Evolutionary conservation across 2,329 filamentous ascomycete species (phyloP), one percentile per base, ranked within the genome.

Genomic region (Cordyceps farinosa): DNA sequence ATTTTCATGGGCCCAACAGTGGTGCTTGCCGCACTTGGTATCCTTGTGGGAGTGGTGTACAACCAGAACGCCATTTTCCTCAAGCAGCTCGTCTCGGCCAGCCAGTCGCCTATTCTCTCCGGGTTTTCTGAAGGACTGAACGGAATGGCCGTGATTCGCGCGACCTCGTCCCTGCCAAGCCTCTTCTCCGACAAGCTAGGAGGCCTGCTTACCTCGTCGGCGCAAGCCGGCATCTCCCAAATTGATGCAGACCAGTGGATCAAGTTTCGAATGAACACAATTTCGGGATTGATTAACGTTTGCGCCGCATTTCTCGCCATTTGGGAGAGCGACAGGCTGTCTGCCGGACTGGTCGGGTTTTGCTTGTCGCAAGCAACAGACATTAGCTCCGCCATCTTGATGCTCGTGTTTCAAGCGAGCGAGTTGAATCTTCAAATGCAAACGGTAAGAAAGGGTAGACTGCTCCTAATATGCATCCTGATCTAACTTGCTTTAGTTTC

Each of bases 181-280:
- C 74, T 75, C 0, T 85, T 85, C 61, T 73, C 77, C 5, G 70
- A 77, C 29, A 76, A 82, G 38, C 70, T 86, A 15, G 82, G 82
- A 0, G 75, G 78, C 1, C 69, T 77, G 0, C 82, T 79, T 70
- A 77, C 79, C 13, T 76, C 77, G 3, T 74, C 81, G 0, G 73
- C 76, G 0, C 81, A 84, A 67, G 74, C 82, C 1, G 79, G 78
- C 53, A 83, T 78, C 65, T 40, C 61, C 3, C 61, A 63, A 34
- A 47, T 63, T 22, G 84, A 84, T 69, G 79, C 80, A 64, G 86
- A 86, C 68, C 79, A 83, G 8, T 86, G 84, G 84, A 80, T 86
- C 5, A 77, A 79, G 1, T 76, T 85, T 48, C 79, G 84, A 5
- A 76, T 84, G 6, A 83, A 85, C 65, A 77, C 84, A 66, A 78